These are phyloP conservation scores for Xylariaceae sp. DNA, from an alignment of 2,329 filamentous ascomycete species.

Conservation along the genomic window DNA sequence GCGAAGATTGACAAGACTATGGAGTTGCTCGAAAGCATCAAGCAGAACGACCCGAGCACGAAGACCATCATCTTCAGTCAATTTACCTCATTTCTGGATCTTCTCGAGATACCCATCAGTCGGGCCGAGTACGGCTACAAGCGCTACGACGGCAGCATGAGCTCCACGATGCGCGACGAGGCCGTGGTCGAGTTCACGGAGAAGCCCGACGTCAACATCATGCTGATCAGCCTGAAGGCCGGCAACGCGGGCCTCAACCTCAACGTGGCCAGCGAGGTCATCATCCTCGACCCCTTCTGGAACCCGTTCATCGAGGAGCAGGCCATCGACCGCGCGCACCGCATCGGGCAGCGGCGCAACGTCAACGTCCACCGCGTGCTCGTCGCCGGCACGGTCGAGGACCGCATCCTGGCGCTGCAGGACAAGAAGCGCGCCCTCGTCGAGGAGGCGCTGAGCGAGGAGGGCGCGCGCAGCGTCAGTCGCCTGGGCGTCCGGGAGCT, in stretches of 20 bases:
- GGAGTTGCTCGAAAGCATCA: conserved; percentile 19
- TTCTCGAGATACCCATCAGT: conserved; percentile 24
- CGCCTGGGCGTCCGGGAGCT: conserved; percentile 10
- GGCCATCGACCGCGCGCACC: conserved; percentile 69
- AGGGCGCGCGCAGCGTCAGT: conserved; percentile 9
- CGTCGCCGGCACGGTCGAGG: conserved; percentile 61
- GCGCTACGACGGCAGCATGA: conserved; percentile 27
- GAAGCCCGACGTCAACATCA: conserved; percentile 32
- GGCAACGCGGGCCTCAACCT: conserved; percentile 71
- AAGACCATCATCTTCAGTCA: conserved; percentile 27
- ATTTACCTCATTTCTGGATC: conserved; percentile 27
- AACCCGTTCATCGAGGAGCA: conserved; percentile 73
- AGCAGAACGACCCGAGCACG: conserved; percentile 15
- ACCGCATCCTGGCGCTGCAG: conserved; percentile 62
- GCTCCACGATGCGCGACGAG: conserved; percentile 11
- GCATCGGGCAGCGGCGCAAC: conserved; percentile 59
- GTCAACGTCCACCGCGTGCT: conserved; percentile 63
- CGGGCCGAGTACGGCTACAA: conserved; percentile 18
- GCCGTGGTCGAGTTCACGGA: conserved; percentile 21
- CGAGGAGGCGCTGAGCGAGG: conserved; percentile 16
- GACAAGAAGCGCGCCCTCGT: conserved; percentile 62
- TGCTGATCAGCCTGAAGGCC: conserved; percentile 67
- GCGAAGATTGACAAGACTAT: conserved; percentile 24
- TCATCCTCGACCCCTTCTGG: conserved; percentile 72
- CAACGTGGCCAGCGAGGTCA: conserved; percentile 61